Percentiles rank a stretch among this genome's conserved stretches.
Evolutionary conservation across 179 eudicot genomes (phyloP).

Genomic region (Amaranthus tricolor): DNA sequence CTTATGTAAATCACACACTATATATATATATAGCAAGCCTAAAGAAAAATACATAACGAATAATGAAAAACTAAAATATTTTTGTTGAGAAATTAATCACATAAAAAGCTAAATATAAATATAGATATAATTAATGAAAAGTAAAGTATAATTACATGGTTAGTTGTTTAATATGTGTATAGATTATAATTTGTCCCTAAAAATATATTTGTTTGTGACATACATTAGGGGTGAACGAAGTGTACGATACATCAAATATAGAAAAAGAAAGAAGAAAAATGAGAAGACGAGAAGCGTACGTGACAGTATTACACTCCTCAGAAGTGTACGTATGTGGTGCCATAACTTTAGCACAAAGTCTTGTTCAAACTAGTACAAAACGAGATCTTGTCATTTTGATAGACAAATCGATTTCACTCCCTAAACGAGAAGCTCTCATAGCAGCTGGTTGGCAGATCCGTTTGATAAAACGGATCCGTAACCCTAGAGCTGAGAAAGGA

Average conservation of each 20-base stretch:
- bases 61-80: too few relatives aligned
- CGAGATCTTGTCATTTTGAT: constrained; percentile 83
- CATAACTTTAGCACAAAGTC: constrained; percentile 77
- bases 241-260: constrained; percentile 50
- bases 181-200: too few relatives aligned
- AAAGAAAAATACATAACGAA: too few relatives aligned
- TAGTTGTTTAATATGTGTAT: too few relatives aligned
- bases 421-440: constrained; percentile 55
- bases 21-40: too few relatives aligned
- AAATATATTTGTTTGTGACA: not conserved
- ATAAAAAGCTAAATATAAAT: too few relatives aligned
- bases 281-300: constrained; percentile 68
- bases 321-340: constrained; percentile 92
- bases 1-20: too few relatives aligned
- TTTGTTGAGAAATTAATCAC: too few relatives aligned
- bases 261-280: constrained; percentile 28
- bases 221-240: constrained; percentile 48
- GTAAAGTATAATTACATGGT: too few relatives aligned
- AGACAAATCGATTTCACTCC: constrained; percentile 63
- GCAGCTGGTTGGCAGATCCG: constrained; percentile 81
- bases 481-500: constrained; percentile 61
- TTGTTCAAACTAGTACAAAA: constrained; percentile 57
- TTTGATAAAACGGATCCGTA: constrained; percentile 69
- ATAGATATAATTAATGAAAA: too few relatives aligned
- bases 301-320: constrained; percentile 83